Base-by-base conservation (phyloP, 345 rosid genomes). In the Sapria himalayana region DNA sequence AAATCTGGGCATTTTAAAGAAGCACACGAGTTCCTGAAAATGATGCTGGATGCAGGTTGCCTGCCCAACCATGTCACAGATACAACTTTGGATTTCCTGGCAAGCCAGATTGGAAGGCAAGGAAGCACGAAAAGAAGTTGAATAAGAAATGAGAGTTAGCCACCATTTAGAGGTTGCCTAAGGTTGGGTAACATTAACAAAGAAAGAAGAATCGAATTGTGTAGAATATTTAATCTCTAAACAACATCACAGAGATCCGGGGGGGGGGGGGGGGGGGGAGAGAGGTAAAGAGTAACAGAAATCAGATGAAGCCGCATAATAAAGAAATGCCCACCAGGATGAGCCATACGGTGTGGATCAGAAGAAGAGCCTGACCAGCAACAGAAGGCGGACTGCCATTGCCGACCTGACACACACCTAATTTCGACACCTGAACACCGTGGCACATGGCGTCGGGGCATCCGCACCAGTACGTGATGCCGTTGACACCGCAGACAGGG, bases 401-500 rank as follows among this genome's bases (percentile, higher is more conserved):
- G 27, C 80, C 85, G 15, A 73, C 48, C 50, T 77, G 91, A 33
- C 98, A 89, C 54, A 63, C 72, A 14, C 95, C 95, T 29, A 43
- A 43, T 55, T 79, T 82, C 1, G 64, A 67, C 3, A 79, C 95
- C 14, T 56, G 34, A 55, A 62, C 67, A 1, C 92, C 86, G 3
- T 64, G 59, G 19, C 98, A 89, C 29, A 45, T 39, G 5, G 98
- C 98, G 33, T 89, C 86, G 4, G 67, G 47, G 49, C 98, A 79
- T 20, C 98, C 98, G 45, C 98, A 89, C 98, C 98, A 89, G 57
- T 89, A 89, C 29, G 93, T 89, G 45, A 74, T 75, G 20, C 92
- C 78, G 50, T 82, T 68, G 18, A 53, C 73, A 6, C 95, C 95
- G 27, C 98, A 89, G 14, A 84, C 95, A 13, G 95, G 98, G 35